Evolutionary conservation across 371 early-diverging fungal genomes (phyloP), one percentile per base, ranked within the genome.

Genomic region (Polyrhizophydium stewartii): DNA sequence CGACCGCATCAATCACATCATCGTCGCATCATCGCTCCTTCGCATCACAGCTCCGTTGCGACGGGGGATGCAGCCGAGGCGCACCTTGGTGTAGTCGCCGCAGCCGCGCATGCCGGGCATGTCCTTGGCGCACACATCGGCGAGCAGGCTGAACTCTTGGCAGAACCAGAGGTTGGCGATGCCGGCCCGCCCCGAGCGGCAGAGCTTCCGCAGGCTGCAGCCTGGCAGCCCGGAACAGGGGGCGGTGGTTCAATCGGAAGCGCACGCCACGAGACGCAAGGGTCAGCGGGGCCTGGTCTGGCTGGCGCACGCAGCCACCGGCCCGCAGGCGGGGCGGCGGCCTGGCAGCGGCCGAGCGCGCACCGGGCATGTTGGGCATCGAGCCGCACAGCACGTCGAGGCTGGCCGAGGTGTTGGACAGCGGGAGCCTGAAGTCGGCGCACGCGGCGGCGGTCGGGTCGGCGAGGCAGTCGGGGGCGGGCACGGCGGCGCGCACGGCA

Each of bases 41-140:
- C n/a, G n/a, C n/a, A 13, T 35, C 35, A 35, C 7, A 35, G 7
- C 7, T 3, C 3, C 13, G 35, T 3, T 13, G 3, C 7, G 35
- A 35, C 35, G 35, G 35, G 13, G 3, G 35, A 16, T 7, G 9
- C 7, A 47, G 25, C 25, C 28, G 16, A 32, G 49, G 47, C 30
- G 31, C 47, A 62, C 66, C 33, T 58, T 46, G 19, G 22, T 38
- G 37, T 71, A 71, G 19, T 37, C 27, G 13, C 7, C 3, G 28
- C 82, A 82, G 41, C 69, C 74, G 22, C 62, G 17, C 84, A 85
- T 85, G 28, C 56, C 71, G 3, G 75, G 72, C 87, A 87, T 87
- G 62, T 87, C 87, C 12, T 52, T 55, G 13, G 70, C 59, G 63
- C 87, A 87, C 40, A 84, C 64, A 62, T 84, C 83, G 17, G 81